Base-by-base conservation (phyloP, 805 yeast genomes). In the Blastobotrys parvus region DNA sequence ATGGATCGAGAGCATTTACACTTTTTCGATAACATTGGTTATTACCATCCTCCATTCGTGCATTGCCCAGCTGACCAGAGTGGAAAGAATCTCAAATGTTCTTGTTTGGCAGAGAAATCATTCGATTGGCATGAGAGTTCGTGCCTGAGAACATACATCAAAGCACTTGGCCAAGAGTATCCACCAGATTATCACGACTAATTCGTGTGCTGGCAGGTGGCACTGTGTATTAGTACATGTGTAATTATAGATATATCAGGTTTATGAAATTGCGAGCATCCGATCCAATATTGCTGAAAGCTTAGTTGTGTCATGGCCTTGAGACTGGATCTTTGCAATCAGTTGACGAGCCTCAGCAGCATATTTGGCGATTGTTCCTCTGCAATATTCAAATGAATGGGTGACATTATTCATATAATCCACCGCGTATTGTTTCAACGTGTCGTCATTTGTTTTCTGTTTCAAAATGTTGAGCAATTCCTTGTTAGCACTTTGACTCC, bases 11-110 rank as follows among this genome's bases (percentile, higher is more conserved):
- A 67, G 23, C 74, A 82, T 54, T 58, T 85, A 15, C 85, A 81
- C 60, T 82, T 74, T 65, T 82, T 85, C 54, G 80, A 77, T 44
- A 80, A 84, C 48, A 70, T 84, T 33, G 94, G 92, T 7, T 85
- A 84, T 60, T 71, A 70, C 52, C 92, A 84, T 61, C 68, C 59
- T 11, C 73, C 72, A 59, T 78, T 75, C 70, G 65, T 64, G 54
- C 75, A 71, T 63, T 78, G 84, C 62, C 95, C 96, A 3, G 67
- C 80, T 45, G 80, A 82, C 54, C 70, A 71, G 42, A 62, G 63
- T 16, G 50, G 45, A 31, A 54, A 47, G 39, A 53, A 50, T 20
- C 44, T 55, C 38, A 80, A 71, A 53, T 88, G 97, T 71, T 69
- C 74, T 47, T 87, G 67, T 34, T 38, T 56, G 41, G 65, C 66